phyloP scores from a whole-genome alignment of 2,329 filamentous ascomycete species.

The Aspergillus vadensis region DNA sequence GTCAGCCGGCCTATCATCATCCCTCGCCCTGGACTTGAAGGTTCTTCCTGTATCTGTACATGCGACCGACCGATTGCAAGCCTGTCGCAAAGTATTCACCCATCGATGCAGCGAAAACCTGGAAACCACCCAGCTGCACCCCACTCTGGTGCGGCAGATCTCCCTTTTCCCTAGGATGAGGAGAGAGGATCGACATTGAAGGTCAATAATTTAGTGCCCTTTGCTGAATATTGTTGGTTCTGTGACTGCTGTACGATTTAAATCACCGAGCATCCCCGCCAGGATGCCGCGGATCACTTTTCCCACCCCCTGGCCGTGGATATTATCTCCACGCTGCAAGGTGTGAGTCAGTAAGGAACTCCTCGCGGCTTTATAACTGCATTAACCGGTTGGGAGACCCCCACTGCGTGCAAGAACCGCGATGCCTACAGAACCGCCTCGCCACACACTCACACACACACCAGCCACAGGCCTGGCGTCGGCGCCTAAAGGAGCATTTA shows the following conservation, averaged over 20 bases:
- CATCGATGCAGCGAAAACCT: slow-evolving; percentile 8
- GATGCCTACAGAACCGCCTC: neutral
- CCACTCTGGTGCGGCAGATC: slow-evolving; percentile 15
- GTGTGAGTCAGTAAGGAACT: slow-evolving; percentile 5
- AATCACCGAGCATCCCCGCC: slow-evolving; percentile 7
- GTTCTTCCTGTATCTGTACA: neutral
- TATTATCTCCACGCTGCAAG: slow-evolving; percentile 4
- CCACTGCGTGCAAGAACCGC: neutral
- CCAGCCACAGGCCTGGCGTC: neutral
- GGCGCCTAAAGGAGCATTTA: neutral
- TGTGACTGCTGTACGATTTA: neutral
- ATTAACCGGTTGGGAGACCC: neutral
- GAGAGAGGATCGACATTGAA: neutral
- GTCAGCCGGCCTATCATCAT: neutral
- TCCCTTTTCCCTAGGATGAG: slow-evolving; percentile 6
- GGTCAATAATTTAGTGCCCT: slow-evolving; percentile 3
- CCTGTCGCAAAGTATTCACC: slow-evolving; percentile 5
- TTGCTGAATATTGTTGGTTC: neutral
- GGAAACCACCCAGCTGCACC: slow-evolving; percentile 13
- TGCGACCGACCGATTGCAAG: neutral
- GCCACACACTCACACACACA: neutral
- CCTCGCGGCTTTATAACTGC: neutral
- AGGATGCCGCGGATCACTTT: neutral
- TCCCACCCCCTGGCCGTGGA: slow-evolving; percentile 1
- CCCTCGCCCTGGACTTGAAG: no score